Conservation (phyloP, 208 protist species). For the Leishmania tropica region DNA sequence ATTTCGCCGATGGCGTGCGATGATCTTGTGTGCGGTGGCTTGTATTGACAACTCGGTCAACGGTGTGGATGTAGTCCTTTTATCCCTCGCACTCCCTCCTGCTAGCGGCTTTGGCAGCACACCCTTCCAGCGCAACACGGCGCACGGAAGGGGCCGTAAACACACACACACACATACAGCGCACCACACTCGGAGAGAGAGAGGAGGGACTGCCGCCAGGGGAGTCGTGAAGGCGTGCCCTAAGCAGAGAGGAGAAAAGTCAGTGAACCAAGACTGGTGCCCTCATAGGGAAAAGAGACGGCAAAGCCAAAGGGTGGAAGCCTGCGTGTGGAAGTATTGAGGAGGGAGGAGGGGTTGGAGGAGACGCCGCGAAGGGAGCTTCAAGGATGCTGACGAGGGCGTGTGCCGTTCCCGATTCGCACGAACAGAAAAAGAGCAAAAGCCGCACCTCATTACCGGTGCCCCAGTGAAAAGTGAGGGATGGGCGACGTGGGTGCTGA, state of each 20-base stretch:
- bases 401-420: background rate
- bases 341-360: background rate
- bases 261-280: background rate
- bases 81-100: background rate
- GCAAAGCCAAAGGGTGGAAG: no score
- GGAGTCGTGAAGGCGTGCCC: background rate
- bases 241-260: background rate
- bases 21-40: background rate
- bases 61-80: background rate
- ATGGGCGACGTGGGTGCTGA: background rate
- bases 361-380: background rate
- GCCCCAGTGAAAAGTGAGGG: background rate
- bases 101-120: background rate
- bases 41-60: background rate
- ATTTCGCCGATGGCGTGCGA: background rate
- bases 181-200: background rate
- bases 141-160: background rate
- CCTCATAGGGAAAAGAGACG: background rate
- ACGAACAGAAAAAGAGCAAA: background rate
- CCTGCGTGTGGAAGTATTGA: background rate
- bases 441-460: background rate
- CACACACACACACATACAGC: background rate
- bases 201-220: background rate
- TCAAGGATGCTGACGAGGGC: background rate
- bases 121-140: background rate